Conservation (phyloP, 305 asterid genomes). For the Fraxinus albicans region DNA sequence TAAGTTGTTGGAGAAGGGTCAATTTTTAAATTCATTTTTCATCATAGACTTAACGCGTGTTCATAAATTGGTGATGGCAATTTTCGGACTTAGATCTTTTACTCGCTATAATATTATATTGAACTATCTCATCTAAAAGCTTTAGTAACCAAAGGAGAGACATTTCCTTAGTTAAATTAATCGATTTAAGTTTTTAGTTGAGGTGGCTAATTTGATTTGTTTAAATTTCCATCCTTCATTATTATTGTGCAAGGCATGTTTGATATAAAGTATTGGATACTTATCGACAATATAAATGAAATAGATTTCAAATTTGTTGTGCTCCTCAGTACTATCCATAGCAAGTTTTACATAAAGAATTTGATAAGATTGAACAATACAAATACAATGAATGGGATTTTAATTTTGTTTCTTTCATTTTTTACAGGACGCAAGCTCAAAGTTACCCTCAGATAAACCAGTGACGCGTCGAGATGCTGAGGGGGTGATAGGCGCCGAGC, state of each 20-base stretch:
- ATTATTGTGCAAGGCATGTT: neutral
- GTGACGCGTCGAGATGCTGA: slow-evolving; percentile 76
- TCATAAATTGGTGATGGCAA: neutral
- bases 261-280: neutral
- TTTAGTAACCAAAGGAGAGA: neutral
- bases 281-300: neutral
- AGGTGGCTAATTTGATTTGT: neutral
- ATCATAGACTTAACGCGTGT: neutral
- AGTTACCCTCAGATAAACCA: slow-evolving; percentile 56
- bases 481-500: slow-evolving; percentile 82
- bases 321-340: neutral
- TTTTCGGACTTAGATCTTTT: neutral
- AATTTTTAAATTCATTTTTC: neutral
- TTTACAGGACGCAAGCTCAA: slow-evolving; percentile 51
- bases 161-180: neutral
- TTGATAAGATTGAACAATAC: neutral
- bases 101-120: neutral
- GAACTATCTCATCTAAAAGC: neutral
- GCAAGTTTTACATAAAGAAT: neutral
- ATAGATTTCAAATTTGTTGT: neutral
- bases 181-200: neutral
- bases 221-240: neutral
- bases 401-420: neutral
- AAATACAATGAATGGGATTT: neutral
- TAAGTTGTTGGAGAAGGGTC: neutral